Base-by-base conservation (phyloP, 306 rosid genomes). In the Glycyrrhiza uralensis region DNA sequence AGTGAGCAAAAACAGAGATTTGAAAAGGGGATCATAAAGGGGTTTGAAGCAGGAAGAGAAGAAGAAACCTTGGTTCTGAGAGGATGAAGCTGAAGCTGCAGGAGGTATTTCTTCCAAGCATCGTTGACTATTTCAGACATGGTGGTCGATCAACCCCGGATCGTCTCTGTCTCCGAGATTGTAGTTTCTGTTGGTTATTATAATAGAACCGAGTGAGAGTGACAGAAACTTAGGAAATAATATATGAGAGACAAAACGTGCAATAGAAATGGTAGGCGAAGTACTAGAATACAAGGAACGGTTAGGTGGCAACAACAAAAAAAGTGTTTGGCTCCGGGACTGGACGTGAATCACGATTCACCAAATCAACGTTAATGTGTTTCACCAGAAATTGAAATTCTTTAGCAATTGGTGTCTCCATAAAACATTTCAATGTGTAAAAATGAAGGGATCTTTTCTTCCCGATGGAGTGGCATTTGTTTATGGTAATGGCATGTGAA, bases 11-110 rank as follows among this genome's bases (percentile, higher is more conserved):
- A 49, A 11, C 6, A n/a, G 4, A 26, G 47, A 7, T 13, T 46
- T 5, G 19, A 4, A 26, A 33, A n/a, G 1, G 14, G 20, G 29
- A 26, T 42, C 6, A 67, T 6, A 12, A 12, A 19, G 68, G 72
- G 57, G 11, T 7, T 29, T 5, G 65, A 26, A 35, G 41, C 42
- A 33, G 15, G 68, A 29, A 12, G 22, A 45, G 6, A 22, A 22
- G 74, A 73, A 58, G 22, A 7, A 60, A 93, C 98, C 97, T 90
- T 90, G 63, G 98, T 93, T 78, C 98, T 80, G 65, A 93, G 96
- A 76, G 98, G 98, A 78, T 93, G 84, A 20, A 76, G 76, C 49
- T 88, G 90, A 81, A 93, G 98, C 46, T 90, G 97, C 3, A 78
- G 64, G 19, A 85, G 87, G 72, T 93, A 93, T 66, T 81, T 89